Conservation (phyloP, 1,284 basidiomycete genomes). For the Ceratorhiza oryzae-sativae region DNA sequence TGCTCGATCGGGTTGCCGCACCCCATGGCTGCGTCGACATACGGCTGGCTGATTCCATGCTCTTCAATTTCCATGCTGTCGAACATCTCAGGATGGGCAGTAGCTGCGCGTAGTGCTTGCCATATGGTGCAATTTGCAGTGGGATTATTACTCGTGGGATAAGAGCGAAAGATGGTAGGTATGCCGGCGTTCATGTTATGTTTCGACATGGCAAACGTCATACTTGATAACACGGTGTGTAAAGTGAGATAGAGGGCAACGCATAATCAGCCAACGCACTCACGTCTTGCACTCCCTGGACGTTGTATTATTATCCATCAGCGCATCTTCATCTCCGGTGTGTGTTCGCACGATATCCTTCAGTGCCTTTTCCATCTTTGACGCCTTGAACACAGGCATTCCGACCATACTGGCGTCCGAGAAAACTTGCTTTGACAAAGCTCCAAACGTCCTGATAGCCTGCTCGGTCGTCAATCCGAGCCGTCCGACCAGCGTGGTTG, state of each 20-base stretch:
- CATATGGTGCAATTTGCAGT: conserved; percentile 13
- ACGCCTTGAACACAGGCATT: background rate
- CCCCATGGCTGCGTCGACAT: conserved; percentile 25
- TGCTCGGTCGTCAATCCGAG: background rate
- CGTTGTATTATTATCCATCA: background rate
- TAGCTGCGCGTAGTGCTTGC: conserved; percentile 9
- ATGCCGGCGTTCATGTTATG: conserved; percentile 23
- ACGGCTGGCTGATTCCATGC: background rate
- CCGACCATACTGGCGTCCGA: background rate
- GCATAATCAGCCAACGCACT: background rate
- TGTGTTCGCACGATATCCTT: background rate
- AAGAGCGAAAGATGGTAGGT: conserved; percentile 18
- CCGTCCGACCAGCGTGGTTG: background rate
- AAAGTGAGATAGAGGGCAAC: too few relatives aligned
- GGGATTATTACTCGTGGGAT: background rate
- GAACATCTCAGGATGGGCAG: conserved; percentile 31
- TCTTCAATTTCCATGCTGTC: conserved; percentile 5
- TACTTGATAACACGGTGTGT: too few relatives aligned
- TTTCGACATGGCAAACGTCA: conserved; percentile 19
- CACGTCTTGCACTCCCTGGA: background rate
- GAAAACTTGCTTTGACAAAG: background rate
- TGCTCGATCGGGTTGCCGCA: conserved; percentile 32
- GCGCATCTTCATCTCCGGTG: conserved; percentile 13
- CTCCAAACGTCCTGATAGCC: background rate
- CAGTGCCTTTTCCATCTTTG: conserved; percentile 7